Conservation (phyloP, 768 basidiomycete species). For the Leccinum truebloodii region DNA sequence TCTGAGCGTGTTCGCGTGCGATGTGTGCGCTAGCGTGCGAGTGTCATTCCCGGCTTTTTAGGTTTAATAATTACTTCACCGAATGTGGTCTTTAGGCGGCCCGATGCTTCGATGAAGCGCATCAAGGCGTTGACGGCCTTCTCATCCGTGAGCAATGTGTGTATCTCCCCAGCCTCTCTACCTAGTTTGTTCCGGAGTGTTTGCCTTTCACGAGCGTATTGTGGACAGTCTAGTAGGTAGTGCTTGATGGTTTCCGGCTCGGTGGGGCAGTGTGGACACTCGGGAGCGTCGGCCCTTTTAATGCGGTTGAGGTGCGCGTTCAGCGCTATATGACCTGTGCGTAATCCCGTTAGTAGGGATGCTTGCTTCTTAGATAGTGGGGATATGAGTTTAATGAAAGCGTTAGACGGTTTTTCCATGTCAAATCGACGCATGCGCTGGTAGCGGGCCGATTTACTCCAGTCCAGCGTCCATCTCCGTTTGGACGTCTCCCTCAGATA, state of each 20-base stretch:
- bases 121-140: no score
- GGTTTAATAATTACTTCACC: no score
- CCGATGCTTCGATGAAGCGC: no score
- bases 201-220: not conserved
- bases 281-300: not conserved
- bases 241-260: not conserved
- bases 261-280: not conserved
- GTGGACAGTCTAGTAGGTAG: not conserved
- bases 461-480: not conserved
- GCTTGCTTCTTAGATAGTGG: not conserved
- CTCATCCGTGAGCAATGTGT: no score
- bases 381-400: not conserved
- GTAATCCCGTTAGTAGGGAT: not conserved
- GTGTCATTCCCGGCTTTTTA: no score
- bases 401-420: not conserved
- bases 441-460: not conserved
- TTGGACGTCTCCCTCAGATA: not conserved
- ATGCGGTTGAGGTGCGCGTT: not conserved
- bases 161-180: no score
- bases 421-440: not conserved
- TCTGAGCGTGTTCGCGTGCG: no score
- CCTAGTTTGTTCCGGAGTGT: no score
- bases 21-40: no score
- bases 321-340: not conserved
- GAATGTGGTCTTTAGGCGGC: no score